A percentile compares a stretch with the other conserved stretches of the same genome.
Conservation (phyloP, 345 rosid genomes). For the Brassica juncea region DNA sequence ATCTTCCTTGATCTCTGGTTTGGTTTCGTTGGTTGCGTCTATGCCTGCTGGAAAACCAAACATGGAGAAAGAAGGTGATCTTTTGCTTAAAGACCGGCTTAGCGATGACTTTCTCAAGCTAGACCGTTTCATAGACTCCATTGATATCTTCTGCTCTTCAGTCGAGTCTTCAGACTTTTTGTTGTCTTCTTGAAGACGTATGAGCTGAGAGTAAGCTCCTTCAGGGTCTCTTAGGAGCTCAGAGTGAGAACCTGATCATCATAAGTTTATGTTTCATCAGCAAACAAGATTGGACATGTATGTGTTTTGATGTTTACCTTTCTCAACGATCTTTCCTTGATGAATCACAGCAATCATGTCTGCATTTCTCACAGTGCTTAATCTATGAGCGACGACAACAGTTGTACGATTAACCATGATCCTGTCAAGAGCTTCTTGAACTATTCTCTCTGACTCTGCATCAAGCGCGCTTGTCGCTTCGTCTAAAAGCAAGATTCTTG, state of each 20-base stretch:
- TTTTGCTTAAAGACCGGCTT: slow-evolving; percentile 50
- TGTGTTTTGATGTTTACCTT: slow-evolving; percentile 43
- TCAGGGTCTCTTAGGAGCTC: slow-evolving; percentile 68
- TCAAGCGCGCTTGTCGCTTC: slow-evolving; percentile 83
- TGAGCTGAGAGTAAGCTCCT: slow-evolving; percentile 86
- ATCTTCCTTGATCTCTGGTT: not conserved
- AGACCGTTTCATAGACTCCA: slow-evolving; percentile 46
- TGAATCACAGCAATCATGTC: slow-evolving; percentile 61
- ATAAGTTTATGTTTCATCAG: slow-evolving; percentile 19
- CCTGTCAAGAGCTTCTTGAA: slow-evolving; percentile 66
- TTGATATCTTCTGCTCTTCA: slow-evolving; percentile 44
- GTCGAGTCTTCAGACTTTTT: slow-evolving; percentile 44
- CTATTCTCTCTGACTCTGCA: slow-evolving; percentile 62
- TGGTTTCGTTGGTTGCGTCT: slow-evolving; percentile 42
- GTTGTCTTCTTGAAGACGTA: slow-evolving; percentile 68
- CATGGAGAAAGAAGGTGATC: slow-evolving; percentile 64
- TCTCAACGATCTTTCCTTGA: slow-evolving; percentile 59
- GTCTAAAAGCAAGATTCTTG: slow-evolving; percentile 65
- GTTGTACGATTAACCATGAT: slow-evolving; percentile 67
- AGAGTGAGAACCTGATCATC: slow-evolving; percentile 59
- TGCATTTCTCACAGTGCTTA: slow-evolving; percentile 60
- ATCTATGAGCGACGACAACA: slow-evolving; percentile 61
- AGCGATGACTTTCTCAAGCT: slow-evolving; percentile 47
- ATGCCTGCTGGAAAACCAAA: slow-evolving; percentile 60
- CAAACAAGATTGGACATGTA: not conserved